A percentile compares a stretch with the other conserved stretches of the same genome.
Conservation (phyloP, 768 basidiomycete species). For the Suillus spraguei region DNA sequence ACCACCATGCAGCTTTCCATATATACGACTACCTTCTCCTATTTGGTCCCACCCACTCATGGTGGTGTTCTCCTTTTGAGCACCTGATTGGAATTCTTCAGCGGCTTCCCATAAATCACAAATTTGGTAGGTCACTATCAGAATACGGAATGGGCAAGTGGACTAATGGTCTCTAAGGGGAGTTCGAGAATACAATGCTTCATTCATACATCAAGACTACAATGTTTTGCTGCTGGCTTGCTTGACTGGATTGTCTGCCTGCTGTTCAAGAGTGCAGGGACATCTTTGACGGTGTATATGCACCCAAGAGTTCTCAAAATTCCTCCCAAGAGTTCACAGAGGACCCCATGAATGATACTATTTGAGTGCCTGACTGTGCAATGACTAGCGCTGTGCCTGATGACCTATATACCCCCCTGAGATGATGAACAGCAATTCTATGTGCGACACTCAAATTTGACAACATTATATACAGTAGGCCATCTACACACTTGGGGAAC, state of each 20-base stretch:
- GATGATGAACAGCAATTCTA: background rate
- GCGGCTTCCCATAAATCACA: constrained; percentile 33
- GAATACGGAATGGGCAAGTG: constrained; percentile 12
- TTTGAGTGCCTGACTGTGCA: background rate
- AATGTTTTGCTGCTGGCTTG: constrained; percentile 17
- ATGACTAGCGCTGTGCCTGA: background rate
- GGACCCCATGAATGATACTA: background rate
- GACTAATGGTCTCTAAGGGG: constrained; percentile 3
- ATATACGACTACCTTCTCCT: constrained; percentile 34
- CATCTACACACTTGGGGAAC: background rate
- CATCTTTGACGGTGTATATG: constrained; percentile 8
- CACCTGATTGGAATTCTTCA: constrained; percentile 40
- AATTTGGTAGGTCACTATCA: constrained; percentile 22
- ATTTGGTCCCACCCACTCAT: constrained; percentile 40
- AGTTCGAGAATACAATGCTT: constrained; percentile 15
- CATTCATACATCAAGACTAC: constrained; percentile 18
- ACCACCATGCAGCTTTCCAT: constrained; percentile 34
- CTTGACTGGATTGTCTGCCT: constrained; percentile 8
- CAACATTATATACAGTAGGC: background rate
- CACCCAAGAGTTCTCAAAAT: background rate
- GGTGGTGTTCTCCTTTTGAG: constrained; percentile 45
- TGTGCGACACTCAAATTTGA: background rate
- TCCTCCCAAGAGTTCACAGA: background rate
- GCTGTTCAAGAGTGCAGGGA: constrained; percentile 12
- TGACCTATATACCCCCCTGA: background rate